A percentile compares a stretch with the other conserved stretches of the same genome.
Evolutionary conservation across 1,139 yeast species (phyloP).

Genomic region (Suhomyces bribrorum): DNA sequence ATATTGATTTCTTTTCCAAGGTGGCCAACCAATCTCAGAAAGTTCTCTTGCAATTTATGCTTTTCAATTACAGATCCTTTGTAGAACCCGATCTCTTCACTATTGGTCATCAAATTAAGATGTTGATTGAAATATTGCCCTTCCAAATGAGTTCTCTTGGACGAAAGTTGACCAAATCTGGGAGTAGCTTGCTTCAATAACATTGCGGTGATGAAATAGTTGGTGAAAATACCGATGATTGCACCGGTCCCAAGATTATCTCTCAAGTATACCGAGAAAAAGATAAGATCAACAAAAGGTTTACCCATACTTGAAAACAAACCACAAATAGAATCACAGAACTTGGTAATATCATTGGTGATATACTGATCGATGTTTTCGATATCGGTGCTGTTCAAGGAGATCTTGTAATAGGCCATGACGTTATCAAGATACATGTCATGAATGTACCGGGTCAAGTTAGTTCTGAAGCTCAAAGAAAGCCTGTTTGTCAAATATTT

Average conservation of each 20-base stretch:
- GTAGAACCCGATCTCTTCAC: conserved; percentile 93
- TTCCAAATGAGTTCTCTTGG: conserved; percentile 75
- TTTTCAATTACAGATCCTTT: conserved; percentile 88
- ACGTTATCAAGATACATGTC: conserved; percentile 83
- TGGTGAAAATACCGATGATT: conserved; percentile 74
- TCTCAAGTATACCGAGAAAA: conserved; percentile 81
- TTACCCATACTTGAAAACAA: conserved; percentile 88
- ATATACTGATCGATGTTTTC: conserved; percentile 73
- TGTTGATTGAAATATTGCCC: conserved; percentile 90
- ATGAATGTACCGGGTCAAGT: conserved; percentile 82
- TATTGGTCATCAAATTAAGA: conserved; percentile 79
- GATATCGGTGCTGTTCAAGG: conserved; percentile 45
- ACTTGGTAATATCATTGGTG: conserved; percentile 80
- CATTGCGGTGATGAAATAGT: conserved; percentile 80
- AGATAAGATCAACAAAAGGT: conserved; percentile 84
- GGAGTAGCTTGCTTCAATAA: conserved; percentile 76
- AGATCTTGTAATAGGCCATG: conserved; percentile 78
- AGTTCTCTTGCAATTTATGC: conserved; percentile 60
- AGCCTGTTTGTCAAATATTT: conserved; percentile 76
- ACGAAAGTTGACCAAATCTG: conserved; percentile 77
- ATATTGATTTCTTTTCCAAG: conserved; percentile 51
- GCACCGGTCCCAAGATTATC: conserved; percentile 87
- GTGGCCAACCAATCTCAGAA: conserved; percentile 52
- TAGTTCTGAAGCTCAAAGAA: conserved; percentile 82
- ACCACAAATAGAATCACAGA: conserved; percentile 80